A percentile compares a stretch with the other conserved stretches of the same genome.
phyloP scores from a whole-genome alignment of 2,329 filamentous ascomycete species.

The Daldinia eschscholtzii region DNA sequence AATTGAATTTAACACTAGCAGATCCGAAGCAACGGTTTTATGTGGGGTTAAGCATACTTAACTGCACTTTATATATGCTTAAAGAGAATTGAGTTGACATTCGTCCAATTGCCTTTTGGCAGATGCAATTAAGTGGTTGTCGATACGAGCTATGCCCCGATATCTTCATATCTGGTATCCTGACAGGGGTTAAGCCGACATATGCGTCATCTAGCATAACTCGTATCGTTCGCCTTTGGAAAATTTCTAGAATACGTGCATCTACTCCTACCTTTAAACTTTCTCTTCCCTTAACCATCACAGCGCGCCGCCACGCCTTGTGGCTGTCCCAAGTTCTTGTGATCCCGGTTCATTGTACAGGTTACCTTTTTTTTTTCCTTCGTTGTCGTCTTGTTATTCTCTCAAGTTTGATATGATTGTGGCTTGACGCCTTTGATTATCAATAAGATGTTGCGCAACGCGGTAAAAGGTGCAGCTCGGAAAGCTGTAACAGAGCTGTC shows the following conservation, averaged over 20 bases:
- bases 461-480: slow-evolving; percentile 61
- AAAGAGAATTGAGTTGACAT: slow-evolving; percentile 3
- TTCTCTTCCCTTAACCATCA: slow-evolving; percentile 10
- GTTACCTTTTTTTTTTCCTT: slow-evolving; percentile 8
- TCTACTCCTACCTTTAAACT: slow-evolving; percentile 2
- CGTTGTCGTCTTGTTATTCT: background rate
- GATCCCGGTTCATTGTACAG: background rate
- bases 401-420: slow-evolving; percentile 3
- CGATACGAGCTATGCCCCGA: background rate
- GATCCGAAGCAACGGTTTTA: slow-evolving; percentile 39
- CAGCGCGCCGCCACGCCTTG: background rate
- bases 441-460: slow-evolving; percentile 64
- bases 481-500: slow-evolving; percentile 81
- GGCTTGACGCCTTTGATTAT: slow-evolving; percentile 5
- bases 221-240: slow-evolving; percentile 31
- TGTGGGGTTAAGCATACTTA: slow-evolving; percentile 23
- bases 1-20: slow-evolving; percentile 36
- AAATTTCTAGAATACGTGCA: slow-evolving; percentile 36
- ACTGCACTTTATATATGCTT: slow-evolving; percentile 28
- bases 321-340: background rate
- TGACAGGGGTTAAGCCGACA: slow-evolving; percentile 9
- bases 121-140: slow-evolving; percentile 3
- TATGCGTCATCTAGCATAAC: slow-evolving; percentile 42
- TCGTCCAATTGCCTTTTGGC: slow-evolving; percentile 1
- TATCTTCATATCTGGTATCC: background rate